A percentile compares a stretch with the other conserved stretches of the same genome.
Evolutionary conservation across 2,329 filamentous ascomycete genomes (phyloP).

Genomic region (Claviceps arundinis): DNA sequence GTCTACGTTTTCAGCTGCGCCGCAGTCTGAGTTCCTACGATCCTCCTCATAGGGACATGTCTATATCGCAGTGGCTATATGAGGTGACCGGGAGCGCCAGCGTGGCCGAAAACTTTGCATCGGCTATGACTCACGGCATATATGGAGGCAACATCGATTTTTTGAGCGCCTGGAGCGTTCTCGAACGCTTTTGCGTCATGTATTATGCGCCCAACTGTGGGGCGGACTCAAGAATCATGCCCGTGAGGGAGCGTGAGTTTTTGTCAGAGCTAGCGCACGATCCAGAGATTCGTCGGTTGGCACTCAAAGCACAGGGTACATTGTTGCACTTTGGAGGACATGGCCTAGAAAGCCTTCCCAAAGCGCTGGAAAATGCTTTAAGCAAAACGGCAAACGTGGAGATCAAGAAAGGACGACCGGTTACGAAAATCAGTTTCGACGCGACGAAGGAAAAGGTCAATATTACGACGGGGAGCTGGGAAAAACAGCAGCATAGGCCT

Average conservation of each 20-base stretch:
- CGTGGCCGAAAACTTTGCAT: slow-evolving; percentile 59
- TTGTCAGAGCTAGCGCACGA: slow-evolving; percentile 17
- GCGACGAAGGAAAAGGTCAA: slow-evolving; percentile 22
- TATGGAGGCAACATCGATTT: slow-evolving; percentile 81
- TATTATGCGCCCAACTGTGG: slow-evolving; percentile 15
- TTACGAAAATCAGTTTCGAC: slow-evolving; percentile 33
- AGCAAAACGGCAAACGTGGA: slow-evolving; percentile 42
- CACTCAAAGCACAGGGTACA: slow-evolving; percentile 17
- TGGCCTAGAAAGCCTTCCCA: slow-evolving; percentile 51
- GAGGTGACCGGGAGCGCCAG: slow-evolving; percentile 15
- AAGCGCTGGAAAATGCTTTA: slow-evolving; percentile 39
- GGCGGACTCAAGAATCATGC: slow-evolving; percentile 30
- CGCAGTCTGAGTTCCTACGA: neutral
- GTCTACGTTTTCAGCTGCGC: slow-evolving; percentile 7
- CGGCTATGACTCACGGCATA: slow-evolving; percentile 71
- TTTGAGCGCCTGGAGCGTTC: slow-evolving; percentile 56
- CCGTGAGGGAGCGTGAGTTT: slow-evolving; percentile 16
- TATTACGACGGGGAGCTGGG: slow-evolving; percentile 8
- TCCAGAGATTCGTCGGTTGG: slow-evolving; percentile 17
- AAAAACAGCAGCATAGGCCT: neutral
- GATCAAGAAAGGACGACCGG: slow-evolving; percentile 35
- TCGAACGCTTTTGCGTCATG: slow-evolving; percentile 19
- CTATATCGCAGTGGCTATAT: slow-evolving; percentile 24
- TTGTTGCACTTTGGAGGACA: slow-evolving; percentile 26
- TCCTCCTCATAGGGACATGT: slow-evolving; percentile 17